phyloP scores from a whole-genome alignment of 1,139 yeast genomes.

The Blastobotrys indianensis region DNA sequence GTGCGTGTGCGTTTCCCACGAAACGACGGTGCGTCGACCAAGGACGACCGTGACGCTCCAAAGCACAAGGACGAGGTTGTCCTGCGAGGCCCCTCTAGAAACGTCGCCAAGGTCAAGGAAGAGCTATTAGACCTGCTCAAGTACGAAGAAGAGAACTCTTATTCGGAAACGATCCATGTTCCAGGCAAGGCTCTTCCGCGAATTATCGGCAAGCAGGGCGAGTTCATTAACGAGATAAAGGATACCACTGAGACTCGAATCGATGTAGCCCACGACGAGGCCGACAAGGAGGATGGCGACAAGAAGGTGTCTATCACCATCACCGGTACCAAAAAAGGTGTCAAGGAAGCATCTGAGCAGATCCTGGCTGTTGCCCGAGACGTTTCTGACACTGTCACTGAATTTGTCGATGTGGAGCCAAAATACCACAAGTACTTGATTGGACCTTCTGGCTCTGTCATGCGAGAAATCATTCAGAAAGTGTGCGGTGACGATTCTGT shows the following conservation, averaged over 20 bases:
- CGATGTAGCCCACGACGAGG: slow-evolving; percentile 52
- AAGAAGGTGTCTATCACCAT: slow-evolving; percentile 53
- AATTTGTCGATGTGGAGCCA: slow-evolving; percentile 64
- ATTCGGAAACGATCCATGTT: slow-evolving; percentile 54
- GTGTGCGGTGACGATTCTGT: slow-evolving; percentile 66
- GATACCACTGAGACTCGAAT: slow-evolving; percentile 76
- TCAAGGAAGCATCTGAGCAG: slow-evolving; percentile 62
- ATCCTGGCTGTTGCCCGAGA: slow-evolving; percentile 62
- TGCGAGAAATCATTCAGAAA: slow-evolving; percentile 65
- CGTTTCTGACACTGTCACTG: slow-evolving; percentile 58
- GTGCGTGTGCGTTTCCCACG: slow-evolving; percentile 75
- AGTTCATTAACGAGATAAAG: slow-evolving; percentile 72
- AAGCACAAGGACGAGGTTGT: slow-evolving; percentile 53
- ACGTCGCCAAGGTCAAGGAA: slow-evolving; percentile 77
- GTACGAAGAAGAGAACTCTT: slow-evolving; percentile 85
- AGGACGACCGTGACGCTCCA: slow-evolving; percentile 27
- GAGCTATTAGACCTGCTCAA: slow-evolving; percentile 80
- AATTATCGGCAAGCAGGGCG: slow-evolving; percentile 88
- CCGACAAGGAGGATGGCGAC: slow-evolving; percentile 25
- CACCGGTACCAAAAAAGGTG: slow-evolving; percentile 75
- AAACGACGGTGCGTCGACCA: slow-evolving; percentile 33
- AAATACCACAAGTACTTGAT: slow-evolving; percentile 73
- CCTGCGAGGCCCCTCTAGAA: slow-evolving; percentile 87
- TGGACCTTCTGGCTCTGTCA: slow-evolving; percentile 73
- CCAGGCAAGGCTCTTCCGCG: slow-evolving; percentile 72